phyloP scores from a whole-genome alignment of 2,329 filamentous ascomycete genomes.

The Fusarium cicatricum region DNA sequence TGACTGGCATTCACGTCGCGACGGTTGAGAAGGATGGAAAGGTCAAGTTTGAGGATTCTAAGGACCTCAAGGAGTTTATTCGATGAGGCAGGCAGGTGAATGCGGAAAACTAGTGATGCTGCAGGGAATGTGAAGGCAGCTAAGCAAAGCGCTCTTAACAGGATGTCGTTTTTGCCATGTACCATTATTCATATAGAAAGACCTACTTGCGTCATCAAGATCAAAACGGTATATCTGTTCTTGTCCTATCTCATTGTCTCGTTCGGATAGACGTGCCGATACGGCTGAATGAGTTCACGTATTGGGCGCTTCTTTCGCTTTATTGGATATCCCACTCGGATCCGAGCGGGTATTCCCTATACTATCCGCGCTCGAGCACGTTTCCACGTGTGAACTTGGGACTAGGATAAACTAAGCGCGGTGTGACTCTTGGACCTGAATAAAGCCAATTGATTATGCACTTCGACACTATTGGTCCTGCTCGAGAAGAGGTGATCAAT shows the following conservation, averaged over 20 bases:
- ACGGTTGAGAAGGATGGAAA: conserved; percentile 68
- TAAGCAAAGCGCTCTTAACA: conserved; percentile 4
- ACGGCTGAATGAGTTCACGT: not conserved
- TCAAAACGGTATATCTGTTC: not conserved
- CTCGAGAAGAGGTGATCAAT: no score
- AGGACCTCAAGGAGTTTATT: conserved; percentile 65
- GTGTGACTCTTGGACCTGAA: no score
- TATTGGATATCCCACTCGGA: conserved; percentile 7
- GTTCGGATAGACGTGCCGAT: not conserved
- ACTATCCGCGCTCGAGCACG: not conserved
- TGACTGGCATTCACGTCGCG: conserved; percentile 62
- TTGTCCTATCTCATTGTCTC: not conserved
- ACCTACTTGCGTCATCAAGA: conserved; percentile 23
- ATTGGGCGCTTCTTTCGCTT: no score
- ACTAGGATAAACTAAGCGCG: not conserved
- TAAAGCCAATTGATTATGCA: no score
- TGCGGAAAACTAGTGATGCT: conserved; percentile 4
- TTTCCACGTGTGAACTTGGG: not conserved
- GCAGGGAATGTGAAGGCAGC: conserved; percentile 8
- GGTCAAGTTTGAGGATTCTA: conserved; percentile 70
- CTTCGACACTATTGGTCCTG: no score
- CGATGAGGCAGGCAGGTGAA: conserved; percentile 41
- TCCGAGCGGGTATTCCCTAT: conserved; percentile 11
- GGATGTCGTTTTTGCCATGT: conserved; percentile 21
- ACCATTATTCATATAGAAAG: conserved; percentile 27